Evolutionary conservation across 1,284 basidiomycete genomes (phyloP), one percentile per base, ranked within the genome.

Genomic region (Moniliella sp.): DNA sequence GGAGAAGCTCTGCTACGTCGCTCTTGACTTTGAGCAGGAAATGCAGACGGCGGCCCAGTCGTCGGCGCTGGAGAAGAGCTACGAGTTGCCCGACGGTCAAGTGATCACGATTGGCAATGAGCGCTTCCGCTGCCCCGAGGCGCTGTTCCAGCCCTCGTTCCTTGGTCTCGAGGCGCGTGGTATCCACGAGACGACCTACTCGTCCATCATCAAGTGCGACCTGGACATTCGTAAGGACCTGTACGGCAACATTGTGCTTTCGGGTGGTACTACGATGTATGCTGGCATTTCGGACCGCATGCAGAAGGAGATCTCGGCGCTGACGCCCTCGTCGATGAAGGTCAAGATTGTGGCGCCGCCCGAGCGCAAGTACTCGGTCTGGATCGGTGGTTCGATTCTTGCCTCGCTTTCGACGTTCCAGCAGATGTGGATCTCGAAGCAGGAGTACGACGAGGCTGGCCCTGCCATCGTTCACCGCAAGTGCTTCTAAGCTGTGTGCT

Each of bases 371-470:
- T 59, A 59, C 50, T 81, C 79, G 35, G 86, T 91, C 66, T 94
- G 86, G 86, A 94, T 94, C 60, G 86, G 88, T 72, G 86, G 88
- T 56, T 91, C 83, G 44, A 94, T 94, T 64, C 70, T 93, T 44
- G 82, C 83, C 23, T 91, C 84, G 37, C 74, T 93, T 37, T 78
- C 75, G 50, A 93, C 86, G 46, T 93, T 93, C 82, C 84, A 91
- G 70, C 68, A 69, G 62, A 64, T 81, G 56, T 82, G 79, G 80
- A 76, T 76, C 69, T 78, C 78, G 44, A 86, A 84, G 69, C 78
- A 83, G 43, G 56, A 59, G 52, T 59, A 59, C 54, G 56, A 59
- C 52, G 56, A 59, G 48, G 34, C 39, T 25, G 53, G 53, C 31
- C 53, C 53, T 31, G 44, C 44, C 31, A 55, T 57, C 31, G 55